Percentiles rank a stretch among this genome's conserved stretches.
Conservation (phyloP, 192 early-diverging fungal species). For the Entophlyctis helioformis region DNA sequence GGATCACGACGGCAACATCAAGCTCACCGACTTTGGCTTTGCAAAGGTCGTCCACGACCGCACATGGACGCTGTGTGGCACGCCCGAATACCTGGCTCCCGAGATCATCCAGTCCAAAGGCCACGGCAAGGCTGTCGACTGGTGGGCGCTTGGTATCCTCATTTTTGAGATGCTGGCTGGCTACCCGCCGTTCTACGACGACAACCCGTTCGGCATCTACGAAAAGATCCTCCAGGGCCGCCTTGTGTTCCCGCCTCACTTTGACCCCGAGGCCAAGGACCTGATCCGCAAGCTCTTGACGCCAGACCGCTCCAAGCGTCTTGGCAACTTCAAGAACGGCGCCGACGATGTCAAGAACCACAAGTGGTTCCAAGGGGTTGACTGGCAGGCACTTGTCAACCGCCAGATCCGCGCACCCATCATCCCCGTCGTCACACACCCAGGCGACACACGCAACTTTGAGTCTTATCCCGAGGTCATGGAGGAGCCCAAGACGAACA, state of each 20-base stretch:
- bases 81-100: conserved; percentile 94
- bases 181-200: conserved; percentile 95
- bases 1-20: conserved; percentile 83
- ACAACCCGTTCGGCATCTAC: conserved; percentile 96
- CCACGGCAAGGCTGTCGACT: conserved; percentile 95
- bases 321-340: conserved; percentile 89
- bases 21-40: conserved; percentile 98
- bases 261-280: conserved; percentile 74
- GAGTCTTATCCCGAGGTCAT: conserved; percentile 87
- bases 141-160: conserved; percentile 97
- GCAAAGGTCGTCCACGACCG: conserved; percentile 79
- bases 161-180: conserved; percentile 98
- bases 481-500: conserved; percentile 40
- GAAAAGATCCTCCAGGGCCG: conserved; percentile 93
- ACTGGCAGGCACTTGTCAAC: conserved; percentile 79
- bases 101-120: conserved; percentile 94
- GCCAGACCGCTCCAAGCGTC: conserved; percentile 79
- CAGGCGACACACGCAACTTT: conserved; percentile 96
- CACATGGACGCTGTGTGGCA: conserved; percentile 98
- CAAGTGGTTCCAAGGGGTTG: conserved; percentile 85
- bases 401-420: conserved; percentile 75
- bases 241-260: conserved; percentile 79
- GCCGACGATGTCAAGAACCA: conserved; percentile 87
- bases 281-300: conserved; percentile 85
- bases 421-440: conserved; percentile 71